A percentile compares a stretch with the other conserved stretches of the same genome.
Evolutionary conservation across 225 moss, liverwort and hornwort genomes (phyloP).

Genomic region (Thuidium tamariscinum): DNA sequence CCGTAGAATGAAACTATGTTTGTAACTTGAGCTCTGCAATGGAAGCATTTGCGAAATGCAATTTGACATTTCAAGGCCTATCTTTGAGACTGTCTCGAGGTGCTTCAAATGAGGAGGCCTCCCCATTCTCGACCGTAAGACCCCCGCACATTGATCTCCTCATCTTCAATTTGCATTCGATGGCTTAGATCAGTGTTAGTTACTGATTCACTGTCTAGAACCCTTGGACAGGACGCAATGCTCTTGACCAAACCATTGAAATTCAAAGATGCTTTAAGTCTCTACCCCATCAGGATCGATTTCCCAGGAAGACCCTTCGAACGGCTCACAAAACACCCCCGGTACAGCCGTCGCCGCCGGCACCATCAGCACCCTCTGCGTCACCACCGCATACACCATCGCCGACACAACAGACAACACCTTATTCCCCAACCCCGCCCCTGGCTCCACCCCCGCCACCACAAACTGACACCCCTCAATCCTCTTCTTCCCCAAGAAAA

Average conservation of each 20-base stretch:
- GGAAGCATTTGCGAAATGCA: neutral
- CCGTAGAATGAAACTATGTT: neutral
- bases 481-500: slow-evolving; percentile 12
- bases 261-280: neutral
- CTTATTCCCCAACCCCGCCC: slow-evolving; percentile 40
- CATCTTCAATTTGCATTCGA: neutral
- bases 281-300: slow-evolving; percentile 17
- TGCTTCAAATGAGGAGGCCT: neutral
- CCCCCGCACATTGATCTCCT: neutral
- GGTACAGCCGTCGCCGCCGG: slow-evolving; percentile 42
- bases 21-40: neutral
- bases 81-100: neutral
- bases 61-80: neutral
- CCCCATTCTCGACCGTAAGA: neutral
- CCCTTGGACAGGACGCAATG: neutral
- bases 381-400: slow-evolving; percentile 51
- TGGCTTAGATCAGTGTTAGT: neutral
- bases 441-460: slow-evolving; percentile 21
- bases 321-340: slow-evolving; percentile 61
- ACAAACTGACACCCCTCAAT: slow-evolving; percentile 32
- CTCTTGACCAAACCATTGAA: neutral
- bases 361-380: slow-evolving; percentile 25
- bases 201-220: neutral
- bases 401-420: slow-evolving; percentile 37
- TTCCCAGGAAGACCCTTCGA: slow-evolving; percentile 67